phyloP scores from a whole-genome alignment of 257 asterid genomes.

The Solanum dulcamara region DNA sequence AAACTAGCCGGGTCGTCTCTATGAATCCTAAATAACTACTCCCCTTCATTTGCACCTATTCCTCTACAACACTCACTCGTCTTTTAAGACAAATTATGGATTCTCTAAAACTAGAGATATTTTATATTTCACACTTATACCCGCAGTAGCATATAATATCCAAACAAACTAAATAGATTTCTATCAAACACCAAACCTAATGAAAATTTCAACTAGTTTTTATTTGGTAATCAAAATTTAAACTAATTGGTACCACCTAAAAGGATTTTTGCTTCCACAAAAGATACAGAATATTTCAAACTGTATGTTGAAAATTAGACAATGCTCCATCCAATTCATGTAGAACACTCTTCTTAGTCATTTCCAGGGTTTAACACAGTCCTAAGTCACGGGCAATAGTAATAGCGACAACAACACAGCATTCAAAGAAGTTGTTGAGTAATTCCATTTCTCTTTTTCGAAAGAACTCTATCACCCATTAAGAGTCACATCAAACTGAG shows the following conservation, averaged over 20 bases:
- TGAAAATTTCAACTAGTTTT: background rate
- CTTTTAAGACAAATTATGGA: background rate
- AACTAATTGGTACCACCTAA: background rate
- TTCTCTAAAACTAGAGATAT: background rate
- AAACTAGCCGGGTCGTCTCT: background rate
- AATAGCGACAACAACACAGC: background rate
- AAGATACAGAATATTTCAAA: background rate
- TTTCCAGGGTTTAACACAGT: background rate
- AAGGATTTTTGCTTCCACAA: background rate
- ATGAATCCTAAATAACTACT: background rate
- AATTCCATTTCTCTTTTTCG: background rate
- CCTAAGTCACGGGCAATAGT: background rate
- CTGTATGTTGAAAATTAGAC: background rate
- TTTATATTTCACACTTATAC: background rate
- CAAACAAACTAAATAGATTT: background rate
- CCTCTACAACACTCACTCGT: background rate
- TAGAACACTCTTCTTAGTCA: background rate
- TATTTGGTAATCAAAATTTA: background rate
- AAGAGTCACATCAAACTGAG: background rate
- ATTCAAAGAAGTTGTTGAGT: background rate
- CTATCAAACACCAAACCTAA: background rate
- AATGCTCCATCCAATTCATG: background rate
- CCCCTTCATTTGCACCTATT: background rate
- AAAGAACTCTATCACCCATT: background rate
- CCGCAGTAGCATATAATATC: background rate